phyloP scores from a whole-genome alignment of 352 stramenopile species.

The Pythium coloratum region DNA sequence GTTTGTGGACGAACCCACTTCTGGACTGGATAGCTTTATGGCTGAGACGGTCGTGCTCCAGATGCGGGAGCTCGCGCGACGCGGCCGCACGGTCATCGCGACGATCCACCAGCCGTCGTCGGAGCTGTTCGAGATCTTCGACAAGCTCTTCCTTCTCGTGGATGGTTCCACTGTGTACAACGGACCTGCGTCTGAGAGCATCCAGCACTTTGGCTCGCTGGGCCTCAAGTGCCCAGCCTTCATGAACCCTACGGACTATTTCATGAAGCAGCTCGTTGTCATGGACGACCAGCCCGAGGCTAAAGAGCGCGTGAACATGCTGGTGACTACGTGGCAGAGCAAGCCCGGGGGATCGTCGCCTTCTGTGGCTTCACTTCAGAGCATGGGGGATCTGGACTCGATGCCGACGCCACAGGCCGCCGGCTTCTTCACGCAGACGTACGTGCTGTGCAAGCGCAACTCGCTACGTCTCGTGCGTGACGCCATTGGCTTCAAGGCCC shows the following conservation, averaged over 20 bases:
- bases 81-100: constrained; percentile 83
- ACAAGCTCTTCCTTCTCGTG: constrained; percentile 36
- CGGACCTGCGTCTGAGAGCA: constrained; percentile 30
- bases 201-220: constrained; percentile 31
- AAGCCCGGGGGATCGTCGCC: constrained; percentile 12
- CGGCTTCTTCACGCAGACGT: constrained; percentile 24
- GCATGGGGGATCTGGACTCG: constrained; percentile 3
- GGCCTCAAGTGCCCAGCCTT: constrained; percentile 36
- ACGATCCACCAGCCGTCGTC: constrained; percentile 89
- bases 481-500: constrained; percentile 34
- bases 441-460: constrained; percentile 30
- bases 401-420: not conserved
- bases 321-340: constrained; percentile 6
- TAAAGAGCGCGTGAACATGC: constrained; percentile 16
- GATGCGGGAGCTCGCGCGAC: constrained; percentile 68
- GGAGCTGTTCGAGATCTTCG: constrained; percentile 41
- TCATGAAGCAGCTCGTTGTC: constrained; percentile 35
- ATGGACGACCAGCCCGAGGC: constrained; percentile 20
- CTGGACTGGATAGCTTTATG: constrained; percentile 61
- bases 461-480: constrained; percentile 33
- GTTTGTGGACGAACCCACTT: constrained; percentile 87
- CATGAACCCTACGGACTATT: constrained; percentile 46
- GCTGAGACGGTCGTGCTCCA: constrained; percentile 56
- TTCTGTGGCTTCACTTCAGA: constrained; percentile 2
- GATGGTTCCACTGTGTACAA: constrained; percentile 39